phyloP scores from a whole-genome alignment of 768 basidiomycete species.

The Lactifluus piperatus region DNA sequence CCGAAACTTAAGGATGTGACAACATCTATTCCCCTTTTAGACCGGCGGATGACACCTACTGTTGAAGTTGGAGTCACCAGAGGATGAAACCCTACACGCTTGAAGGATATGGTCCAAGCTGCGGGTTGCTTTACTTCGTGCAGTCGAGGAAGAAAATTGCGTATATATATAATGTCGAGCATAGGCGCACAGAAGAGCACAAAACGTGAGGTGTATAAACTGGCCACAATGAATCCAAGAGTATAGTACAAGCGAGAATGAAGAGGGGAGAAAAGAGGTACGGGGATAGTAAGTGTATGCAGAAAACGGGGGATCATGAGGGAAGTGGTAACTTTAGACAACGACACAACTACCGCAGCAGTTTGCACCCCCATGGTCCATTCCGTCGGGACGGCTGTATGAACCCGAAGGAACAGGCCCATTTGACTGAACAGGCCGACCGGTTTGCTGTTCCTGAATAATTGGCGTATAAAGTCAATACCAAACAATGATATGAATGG shows the following conservation, averaged over 20 bases:
- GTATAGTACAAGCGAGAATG: conserved; percentile 10
- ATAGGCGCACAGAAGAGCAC: background rate
- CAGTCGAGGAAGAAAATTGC: background rate
- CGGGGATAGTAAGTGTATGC: conserved; percentile 4
- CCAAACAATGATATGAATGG: background rate
- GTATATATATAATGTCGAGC: background rate
- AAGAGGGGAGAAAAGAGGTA: background rate
- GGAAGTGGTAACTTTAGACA: conserved; percentile 26
- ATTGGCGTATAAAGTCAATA: background rate
- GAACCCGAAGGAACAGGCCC: conserved; percentile 36
- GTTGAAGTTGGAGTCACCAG: background rate
- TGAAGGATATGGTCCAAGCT: background rate
- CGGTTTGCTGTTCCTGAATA: conserved; percentile 65
- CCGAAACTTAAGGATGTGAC: background rate
- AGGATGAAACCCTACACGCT: background rate
- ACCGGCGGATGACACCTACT: background rate
- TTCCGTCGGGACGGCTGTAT: conserved; percentile 38
- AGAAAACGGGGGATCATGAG: conserved; percentile 5
- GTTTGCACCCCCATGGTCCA: conserved; percentile 45
- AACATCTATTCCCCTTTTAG: background rate
- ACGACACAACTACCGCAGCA: conserved; percentile 70
- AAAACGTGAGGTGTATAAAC: conserved; percentile 8
- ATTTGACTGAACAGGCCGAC: conserved; percentile 52
- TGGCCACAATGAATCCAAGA: conserved; percentile 10
- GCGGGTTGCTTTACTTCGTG: background rate